Conservation (phyloP, 177 flowering plant species). For the Viscum album region DNA sequence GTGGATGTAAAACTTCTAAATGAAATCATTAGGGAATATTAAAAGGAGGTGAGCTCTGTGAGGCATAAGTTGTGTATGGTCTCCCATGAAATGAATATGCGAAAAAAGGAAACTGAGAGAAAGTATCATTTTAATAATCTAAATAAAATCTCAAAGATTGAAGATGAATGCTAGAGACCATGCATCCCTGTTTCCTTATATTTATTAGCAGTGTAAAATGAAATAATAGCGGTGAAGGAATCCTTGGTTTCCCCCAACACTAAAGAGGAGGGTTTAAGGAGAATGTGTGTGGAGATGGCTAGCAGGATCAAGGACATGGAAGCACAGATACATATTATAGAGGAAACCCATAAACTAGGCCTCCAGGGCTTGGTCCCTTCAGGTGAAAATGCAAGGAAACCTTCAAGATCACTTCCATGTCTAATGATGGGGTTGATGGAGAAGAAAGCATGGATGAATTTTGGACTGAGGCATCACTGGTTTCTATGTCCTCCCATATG, state of each 20-base stretch:
- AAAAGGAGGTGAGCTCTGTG: not conserved
- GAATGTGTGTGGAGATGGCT: not conserved
- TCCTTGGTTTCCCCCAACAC: not conserved
- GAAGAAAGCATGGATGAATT: constrained; percentile 60
- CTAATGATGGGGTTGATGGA: constrained; percentile 83
- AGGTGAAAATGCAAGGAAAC: constrained; percentile 48
- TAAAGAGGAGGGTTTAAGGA: not conserved
- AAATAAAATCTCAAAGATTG: not conserved
- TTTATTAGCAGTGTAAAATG: not conserved
- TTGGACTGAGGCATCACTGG: constrained; percentile 25
- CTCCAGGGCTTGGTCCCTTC: too few species aligned
- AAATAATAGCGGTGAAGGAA: not conserved
- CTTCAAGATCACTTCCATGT: constrained; percentile 67
- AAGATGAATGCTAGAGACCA: not conserved
- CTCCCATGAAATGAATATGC: too few species aligned
- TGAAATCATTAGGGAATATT: not conserved
- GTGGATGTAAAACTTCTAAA: not conserved
- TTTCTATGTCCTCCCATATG: not conserved
- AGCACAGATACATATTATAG: not conserved
- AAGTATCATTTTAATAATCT: not conserved
- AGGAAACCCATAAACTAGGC: not conserved
- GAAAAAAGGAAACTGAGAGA: not conserved
- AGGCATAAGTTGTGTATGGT: not conserved
- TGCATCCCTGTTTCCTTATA: not conserved
- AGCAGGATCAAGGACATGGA: not conserved